Conservation (phyloP, 192 early-diverging fungal genomes). For the Chytriomyces sp. region DNA sequence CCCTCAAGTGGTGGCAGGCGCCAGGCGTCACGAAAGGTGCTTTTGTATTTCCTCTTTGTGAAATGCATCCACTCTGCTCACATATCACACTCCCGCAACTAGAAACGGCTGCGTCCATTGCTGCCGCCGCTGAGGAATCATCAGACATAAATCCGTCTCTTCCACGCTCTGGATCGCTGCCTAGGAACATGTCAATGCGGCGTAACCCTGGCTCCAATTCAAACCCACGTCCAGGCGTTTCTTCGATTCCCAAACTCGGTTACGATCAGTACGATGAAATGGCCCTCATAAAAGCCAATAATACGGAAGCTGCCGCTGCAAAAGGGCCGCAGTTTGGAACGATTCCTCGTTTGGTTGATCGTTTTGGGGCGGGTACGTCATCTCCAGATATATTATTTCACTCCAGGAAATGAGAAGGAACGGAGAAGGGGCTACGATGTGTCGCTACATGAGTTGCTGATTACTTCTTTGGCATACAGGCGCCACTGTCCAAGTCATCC, state of each 20-base stretch:
- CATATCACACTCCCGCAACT: not conserved
- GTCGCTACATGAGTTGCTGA: not conserved
- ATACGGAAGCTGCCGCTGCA: not conserved
- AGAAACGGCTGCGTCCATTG: not conserved
- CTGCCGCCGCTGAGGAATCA: not conserved
- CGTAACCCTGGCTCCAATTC: not conserved
- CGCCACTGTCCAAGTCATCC: constrained; percentile 13
- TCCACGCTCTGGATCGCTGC: not conserved
- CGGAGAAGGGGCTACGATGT: not conserved
- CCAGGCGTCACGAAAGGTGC: constrained; percentile 26
- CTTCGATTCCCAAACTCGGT: not conserved
- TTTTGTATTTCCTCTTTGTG: not conserved
- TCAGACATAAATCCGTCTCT: not conserved
- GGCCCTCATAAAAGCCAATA: constrained; percentile 21
- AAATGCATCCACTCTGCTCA: not conserved
- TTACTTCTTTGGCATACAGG: constrained; percentile 1
- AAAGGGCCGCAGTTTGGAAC: constrained; percentile 16
- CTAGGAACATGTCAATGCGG: not conserved
- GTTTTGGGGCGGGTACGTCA: constrained; percentile 23
- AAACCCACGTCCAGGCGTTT: not conserved
- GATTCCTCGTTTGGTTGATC: constrained; percentile 13
- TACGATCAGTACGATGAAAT: constrained; percentile 26
- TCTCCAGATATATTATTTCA: not conserved
- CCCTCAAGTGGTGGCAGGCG: constrained; percentile 33
- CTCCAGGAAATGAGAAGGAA: not conserved